Base-by-base conservation (phyloP, 2,329 filamentous ascomycete species). In the Chrysoporthe puriensis region DNA sequence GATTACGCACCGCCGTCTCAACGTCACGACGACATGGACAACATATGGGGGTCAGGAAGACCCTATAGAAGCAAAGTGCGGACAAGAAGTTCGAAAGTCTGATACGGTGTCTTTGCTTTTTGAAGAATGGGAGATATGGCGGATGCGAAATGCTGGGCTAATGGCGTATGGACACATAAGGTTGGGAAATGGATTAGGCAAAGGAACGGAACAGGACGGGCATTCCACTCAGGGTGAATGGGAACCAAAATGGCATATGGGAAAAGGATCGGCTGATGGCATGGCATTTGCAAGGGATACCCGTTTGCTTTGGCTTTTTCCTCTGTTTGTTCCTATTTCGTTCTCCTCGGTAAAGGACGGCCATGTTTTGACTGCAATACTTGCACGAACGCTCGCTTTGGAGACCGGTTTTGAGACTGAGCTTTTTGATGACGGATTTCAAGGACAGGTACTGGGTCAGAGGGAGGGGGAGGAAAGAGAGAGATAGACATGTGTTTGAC, bases 261-360 rank as follows among this genome's bases (percentile, higher is more conserved):
- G 54, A 67, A 66, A 68, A 58, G 52, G 66, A 57, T 44, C 58
- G 44, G 65, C 63, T 63, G 58, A 70, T 42, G 64, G 43, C 62
- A 68, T 70, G 68, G 69, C 70, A 72, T 72, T 71, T 70, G 69
- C 66, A 70, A 71, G 69, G 69, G 67, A 70, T 71, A 70, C 68
- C 71, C 71, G 67, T 73, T 69, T 73, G 67, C 32, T 66, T 69
- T 69, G 26, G 26, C 61, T 56, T 40, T 56, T 50, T 62, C 18
- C 61, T 63, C 54, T 52, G 46, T 48, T 56, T 21, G 60, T 65
- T 59, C 36, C 48, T 50, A 50, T 32, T 65, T 63, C 58, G 65
- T 44, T 48, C 61, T 52, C 44, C 61, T 6, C 46, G 62, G 14
- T 34, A 50, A 44, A n/a, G n/a, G 34, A 43, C 36, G 6, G 48